Conservation (phyloP, 331 rosid species). For the Malus hybrid region DNA sequence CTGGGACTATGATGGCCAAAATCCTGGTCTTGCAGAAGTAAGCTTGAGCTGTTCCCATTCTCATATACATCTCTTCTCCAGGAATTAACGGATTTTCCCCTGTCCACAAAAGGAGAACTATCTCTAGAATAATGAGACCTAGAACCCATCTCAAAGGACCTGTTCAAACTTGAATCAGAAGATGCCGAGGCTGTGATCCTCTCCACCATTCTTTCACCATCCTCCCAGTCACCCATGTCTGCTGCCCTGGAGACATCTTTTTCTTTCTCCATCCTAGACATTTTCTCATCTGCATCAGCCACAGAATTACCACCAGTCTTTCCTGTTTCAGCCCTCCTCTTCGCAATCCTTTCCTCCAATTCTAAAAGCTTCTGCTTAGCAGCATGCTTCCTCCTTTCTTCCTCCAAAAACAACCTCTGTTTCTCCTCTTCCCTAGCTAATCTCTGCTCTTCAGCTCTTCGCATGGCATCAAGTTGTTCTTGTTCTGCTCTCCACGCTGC, state of each 20-base stretch:
- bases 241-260: constrained; percentile 43
- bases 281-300: constrained; percentile 42
- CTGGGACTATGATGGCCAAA: constrained; percentile 41
- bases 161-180: constrained; percentile 71
- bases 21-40: constrained; percentile 56
- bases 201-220: constrained; percentile 87
- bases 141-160: constrained; percentile 56
- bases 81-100: constrained; percentile 60
- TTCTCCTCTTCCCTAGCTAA: constrained; percentile 80
- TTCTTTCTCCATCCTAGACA: constrained; percentile 34
- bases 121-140: constrained; percentile 59
- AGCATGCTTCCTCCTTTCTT: constrained; percentile 90
- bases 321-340: constrained; percentile 61
- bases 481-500: constrained; percentile 93
- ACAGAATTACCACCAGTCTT: constrained; percentile 33
- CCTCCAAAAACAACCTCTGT: constrained; percentile 61
- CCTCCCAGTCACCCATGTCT: constrained; percentile 88
- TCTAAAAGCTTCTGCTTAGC: constrained; percentile 89
- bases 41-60: constrained; percentile 49
- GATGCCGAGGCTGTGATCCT: constrained; percentile 71
- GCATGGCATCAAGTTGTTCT: constrained; percentile 60
- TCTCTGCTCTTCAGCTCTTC: constrained; percentile 84
- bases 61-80: constrained; percentile 80
- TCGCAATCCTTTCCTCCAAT: constrained; percentile 87
- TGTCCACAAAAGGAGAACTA: constrained; percentile 44